Percentiles rank a stretch among this genome's conserved stretches.
These are phyloP conservation scores for Lichtheimia corymbifera DNA, from an alignment of 371 early-diverging fungal genomes.

Conservation along the genomic window DNA sequence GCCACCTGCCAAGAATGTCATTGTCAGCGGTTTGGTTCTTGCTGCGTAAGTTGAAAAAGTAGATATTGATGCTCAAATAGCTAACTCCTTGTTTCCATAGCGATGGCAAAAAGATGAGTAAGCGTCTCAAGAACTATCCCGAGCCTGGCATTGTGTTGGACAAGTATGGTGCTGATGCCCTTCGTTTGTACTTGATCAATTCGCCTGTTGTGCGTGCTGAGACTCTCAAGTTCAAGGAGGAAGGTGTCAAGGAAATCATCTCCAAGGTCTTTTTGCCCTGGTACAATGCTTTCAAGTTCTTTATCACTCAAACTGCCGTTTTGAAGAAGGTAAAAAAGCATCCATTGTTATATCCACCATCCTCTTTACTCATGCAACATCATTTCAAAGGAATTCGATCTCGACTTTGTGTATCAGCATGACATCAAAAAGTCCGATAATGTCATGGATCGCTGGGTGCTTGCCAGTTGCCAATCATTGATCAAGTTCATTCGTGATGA, in stretches of 20 bases:
- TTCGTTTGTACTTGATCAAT: slow-evolving; percentile 98
- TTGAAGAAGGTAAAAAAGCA: slow-evolving; percentile 71
- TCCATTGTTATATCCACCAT: not conserved
- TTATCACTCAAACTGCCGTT: slow-evolving; percentile 86
- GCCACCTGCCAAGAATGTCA: slow-evolving; percentile 99
- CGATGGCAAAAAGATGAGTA: slow-evolving; percentile 99
- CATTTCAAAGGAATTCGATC: slow-evolving; percentile 57
- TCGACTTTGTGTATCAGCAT: slow-evolving; percentile 78
- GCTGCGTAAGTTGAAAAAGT: slow-evolving; percentile 66
- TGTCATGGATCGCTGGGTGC: slow-evolving; percentile 98
- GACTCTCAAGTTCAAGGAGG: slow-evolving; percentile 96
- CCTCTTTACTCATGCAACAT: too few species aligned
- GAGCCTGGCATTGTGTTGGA: slow-evolving; percentile 91
- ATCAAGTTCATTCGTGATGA: slow-evolving; percentile 90
- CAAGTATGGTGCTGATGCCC: slow-evolving; percentile 97
- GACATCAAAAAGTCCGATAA: slow-evolving; percentile 75
- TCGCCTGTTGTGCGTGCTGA: slow-evolving; percentile 99
- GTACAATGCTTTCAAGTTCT: slow-evolving; percentile 99
- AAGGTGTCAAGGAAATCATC: slow-evolving; percentile 97
- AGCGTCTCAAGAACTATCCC: slow-evolving; percentile 99
- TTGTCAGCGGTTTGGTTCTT: slow-evolving; percentile 98
- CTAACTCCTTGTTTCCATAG: slow-evolving; percentile 22
- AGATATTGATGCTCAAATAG: not conserved
- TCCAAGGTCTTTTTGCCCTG: slow-evolving; percentile 98
- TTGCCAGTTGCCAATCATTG: slow-evolving; percentile 92